Evolutionary conservation across 1,284 basidiomycete species (phyloP).

Genomic region (Polyporus tsugae): DNA sequence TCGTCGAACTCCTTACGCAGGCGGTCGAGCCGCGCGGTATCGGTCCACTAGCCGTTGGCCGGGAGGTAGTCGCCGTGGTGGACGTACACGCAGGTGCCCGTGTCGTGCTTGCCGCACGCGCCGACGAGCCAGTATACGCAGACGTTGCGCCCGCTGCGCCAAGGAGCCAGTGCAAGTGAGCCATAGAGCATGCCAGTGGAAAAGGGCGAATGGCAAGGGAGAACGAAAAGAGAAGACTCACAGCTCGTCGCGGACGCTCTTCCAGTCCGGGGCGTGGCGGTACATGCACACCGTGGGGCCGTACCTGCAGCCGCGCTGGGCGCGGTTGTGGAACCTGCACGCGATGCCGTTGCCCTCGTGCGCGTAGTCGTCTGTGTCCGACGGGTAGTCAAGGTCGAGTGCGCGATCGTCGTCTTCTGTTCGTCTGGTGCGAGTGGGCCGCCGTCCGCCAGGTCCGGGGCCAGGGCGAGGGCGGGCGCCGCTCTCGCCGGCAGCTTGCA

Average conservation of each 20-base stretch:
- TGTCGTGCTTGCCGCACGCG: conserved; percentile 35
- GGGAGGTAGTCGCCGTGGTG: conserved; percentile 45
- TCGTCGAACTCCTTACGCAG: conserved; percentile 16
- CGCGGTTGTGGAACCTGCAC: conserved; percentile 61
- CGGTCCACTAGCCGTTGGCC: conserved; percentile 17
- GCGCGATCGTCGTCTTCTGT: conserved; percentile 44
- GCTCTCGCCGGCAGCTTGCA: background rate
- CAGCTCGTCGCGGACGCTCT: conserved; percentile 59
- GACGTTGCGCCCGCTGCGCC: conserved; percentile 52
- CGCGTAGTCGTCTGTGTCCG: conserved; percentile 56
- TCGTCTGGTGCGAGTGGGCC: background rate
- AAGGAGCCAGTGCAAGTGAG: no score
- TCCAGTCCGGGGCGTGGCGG: conserved; percentile 59
- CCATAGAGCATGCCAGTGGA: background rate
- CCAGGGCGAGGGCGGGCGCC: background rate
- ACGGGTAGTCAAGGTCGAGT: conserved; percentile 35
- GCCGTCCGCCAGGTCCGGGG: conserved; percentile 45
- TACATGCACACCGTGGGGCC: conserved; percentile 48
- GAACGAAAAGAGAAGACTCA: conserved; percentile 46
- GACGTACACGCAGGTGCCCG: conserved; percentile 45
- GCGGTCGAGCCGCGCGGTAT: conserved; percentile 8
- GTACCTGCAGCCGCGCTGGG: conserved; percentile 46
- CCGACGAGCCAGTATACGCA: conserved; percentile 47
- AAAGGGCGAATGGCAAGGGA: background rate
- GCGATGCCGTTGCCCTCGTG: conserved; percentile 59